A percentile compares a stretch with the other conserved stretches of the same genome.
Evolutionary conservation across 78 protist species (phyloP).

Genomic region (Dictyostelium brefeldianum): DNA sequence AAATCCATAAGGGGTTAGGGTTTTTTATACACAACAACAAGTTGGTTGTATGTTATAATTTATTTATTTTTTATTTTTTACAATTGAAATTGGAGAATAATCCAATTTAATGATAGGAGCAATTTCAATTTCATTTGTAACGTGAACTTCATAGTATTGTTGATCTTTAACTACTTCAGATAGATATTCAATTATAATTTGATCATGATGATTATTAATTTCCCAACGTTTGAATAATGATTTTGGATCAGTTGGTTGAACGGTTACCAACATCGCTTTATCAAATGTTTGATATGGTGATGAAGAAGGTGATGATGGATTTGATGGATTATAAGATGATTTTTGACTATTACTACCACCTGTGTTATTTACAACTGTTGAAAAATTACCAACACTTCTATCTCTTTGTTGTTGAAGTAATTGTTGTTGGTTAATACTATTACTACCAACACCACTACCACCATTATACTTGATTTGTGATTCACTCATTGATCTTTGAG

Average conservation of each 20-base stretch:
- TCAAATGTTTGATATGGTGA: conserved; percentile 34
- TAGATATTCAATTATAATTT: conserved; percentile 39
- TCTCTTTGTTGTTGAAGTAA: neutral
- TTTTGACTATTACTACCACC: neutral
- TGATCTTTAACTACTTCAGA: conserved; percentile 66
- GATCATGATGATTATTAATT: conserved; percentile 5
- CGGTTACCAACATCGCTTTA: neutral
- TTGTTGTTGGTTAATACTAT: neutral
- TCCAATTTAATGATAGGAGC: conserved; percentile 58
- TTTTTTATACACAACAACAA: too few relatives aligned
- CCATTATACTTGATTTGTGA: conserved; percentile 26
- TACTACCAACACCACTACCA: neutral
- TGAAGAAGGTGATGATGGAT: conserved; percentile 10
- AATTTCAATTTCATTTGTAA: conserved; percentile 3
- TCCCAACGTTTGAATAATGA: conserved; percentile 71
- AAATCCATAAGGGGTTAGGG: too few relatives aligned
- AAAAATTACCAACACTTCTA: neutral
- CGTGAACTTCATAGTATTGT: conserved; percentile 52
- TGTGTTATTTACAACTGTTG: neutral
- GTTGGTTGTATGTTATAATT: too few relatives aligned
- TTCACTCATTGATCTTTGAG: conserved; percentile 47
- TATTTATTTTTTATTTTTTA: conserved; percentile 48
- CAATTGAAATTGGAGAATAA: conserved; percentile 1
- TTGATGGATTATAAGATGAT: neutral
- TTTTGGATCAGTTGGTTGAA: conserved; percentile 36